phyloP scores from a whole-genome alignment of 495 filamentous ascomycete species.

The Stereocaulon alpinum region DNA sequence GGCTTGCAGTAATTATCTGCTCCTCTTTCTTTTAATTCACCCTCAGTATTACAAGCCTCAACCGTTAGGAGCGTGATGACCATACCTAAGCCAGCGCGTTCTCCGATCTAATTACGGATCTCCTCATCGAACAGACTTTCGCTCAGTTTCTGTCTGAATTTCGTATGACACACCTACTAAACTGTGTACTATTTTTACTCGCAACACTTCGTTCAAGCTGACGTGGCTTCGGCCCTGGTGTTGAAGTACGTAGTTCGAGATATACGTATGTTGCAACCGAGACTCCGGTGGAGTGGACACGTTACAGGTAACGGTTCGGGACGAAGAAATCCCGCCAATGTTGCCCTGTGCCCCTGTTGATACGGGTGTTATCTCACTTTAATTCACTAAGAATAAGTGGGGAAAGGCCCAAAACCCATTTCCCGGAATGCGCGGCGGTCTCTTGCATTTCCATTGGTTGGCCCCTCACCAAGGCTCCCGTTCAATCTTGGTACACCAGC shows the following conservation, averaged over 20 bases:
- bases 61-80: neutral
- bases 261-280: neutral
- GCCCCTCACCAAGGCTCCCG: neutral
- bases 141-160: neutral
- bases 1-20: neutral
- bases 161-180: neutral
- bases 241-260: slow-evolving; percentile 2
- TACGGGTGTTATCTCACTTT: neutral
- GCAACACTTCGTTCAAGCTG: neutral
- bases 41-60: neutral
- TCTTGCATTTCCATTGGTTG: neutral
- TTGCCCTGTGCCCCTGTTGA: slow-evolving; percentile 9
- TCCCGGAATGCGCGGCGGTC: slow-evolving; percentile 2
- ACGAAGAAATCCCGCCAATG: slow-evolving; percentile 15
- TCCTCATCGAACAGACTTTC: slow-evolving; percentile 4
- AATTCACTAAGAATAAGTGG: neutral
- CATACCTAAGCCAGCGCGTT: neutral
- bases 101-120: neutral
- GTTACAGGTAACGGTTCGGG: slow-evolving; percentile 17
- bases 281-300: neutral
- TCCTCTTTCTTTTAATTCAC: neutral
- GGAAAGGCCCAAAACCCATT: slow-evolving; percentile 5
- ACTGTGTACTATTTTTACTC: neutral
- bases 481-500: neutral
- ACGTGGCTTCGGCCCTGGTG: slow-evolving; percentile 5